Percentiles rank a stretch among this genome's conserved stretches.
phyloP scores from a whole-genome alignment of 352 stramenopile species.

The Stephanocyclus meneghinianus region DNA sequence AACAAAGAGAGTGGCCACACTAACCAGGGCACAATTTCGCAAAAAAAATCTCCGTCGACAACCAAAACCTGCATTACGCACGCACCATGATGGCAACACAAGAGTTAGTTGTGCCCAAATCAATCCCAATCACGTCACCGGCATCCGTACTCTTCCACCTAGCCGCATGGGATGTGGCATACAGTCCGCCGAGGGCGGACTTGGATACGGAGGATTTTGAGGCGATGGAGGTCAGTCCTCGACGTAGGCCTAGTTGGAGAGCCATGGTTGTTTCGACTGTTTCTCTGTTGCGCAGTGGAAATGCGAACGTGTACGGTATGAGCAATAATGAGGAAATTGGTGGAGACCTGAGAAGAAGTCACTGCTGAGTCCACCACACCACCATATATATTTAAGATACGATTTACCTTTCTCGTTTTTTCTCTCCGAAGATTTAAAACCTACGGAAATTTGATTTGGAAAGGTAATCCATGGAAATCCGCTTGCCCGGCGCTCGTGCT shows the following conservation, averaged over 20 bases:
- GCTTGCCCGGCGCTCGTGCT: too few relatives aligned
- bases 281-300: neutral
- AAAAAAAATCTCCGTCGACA: neutral
- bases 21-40: neutral
- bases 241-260: constrained; percentile 58
- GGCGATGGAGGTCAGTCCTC: constrained; percentile 24
- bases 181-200: constrained; percentile 17
- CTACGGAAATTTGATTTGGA: too few relatives aligned
- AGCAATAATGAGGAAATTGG: too few relatives aligned
- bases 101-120: constrained; percentile 99
- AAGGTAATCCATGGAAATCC: too few relatives aligned
- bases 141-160: constrained; percentile 62
- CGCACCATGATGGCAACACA: constrained; percentile 93
- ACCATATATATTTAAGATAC: too few relatives aligned
- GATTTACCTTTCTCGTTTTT: too few relatives aligned
- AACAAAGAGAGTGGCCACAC: neutral
- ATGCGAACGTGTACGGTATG: too few relatives aligned
- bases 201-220: constrained; percentile 11
- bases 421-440: too few relatives aligned
- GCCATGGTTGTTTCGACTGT: constrained; percentile 40
- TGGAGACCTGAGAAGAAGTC: too few relatives aligned
- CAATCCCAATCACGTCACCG: constrained; percentile 95
- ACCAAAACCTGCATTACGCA: constrained; percentile 20
- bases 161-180: neutral
- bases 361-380: too few relatives aligned